Base-by-base conservation (phyloP, 169 alveolate species). In the Cyclospora cayetanensis region DNA sequence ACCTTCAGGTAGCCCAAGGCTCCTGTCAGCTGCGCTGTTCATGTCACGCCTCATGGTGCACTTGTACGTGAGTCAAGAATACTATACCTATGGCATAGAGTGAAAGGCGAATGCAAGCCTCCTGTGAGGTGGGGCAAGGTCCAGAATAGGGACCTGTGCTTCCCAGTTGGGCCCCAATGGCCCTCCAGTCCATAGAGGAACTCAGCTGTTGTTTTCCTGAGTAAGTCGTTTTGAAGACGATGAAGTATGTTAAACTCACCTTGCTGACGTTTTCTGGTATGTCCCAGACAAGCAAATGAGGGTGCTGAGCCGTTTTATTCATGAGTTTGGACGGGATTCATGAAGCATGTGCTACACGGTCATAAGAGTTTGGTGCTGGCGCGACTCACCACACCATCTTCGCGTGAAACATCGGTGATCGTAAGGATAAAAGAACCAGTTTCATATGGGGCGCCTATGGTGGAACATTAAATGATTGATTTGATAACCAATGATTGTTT, bases 251-350 rank as follows among this genome's bases (percentile, higher is more conserved):
- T n/a, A n/a, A n/a, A 12, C 86, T 60, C 31, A 86, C 74, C 41
- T 50, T 50, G 25, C 74, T 86, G 4, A 86, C 77, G 5, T 43
- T 11, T 29, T 39, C 77, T 2, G 92, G 92, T 0, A 86, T 46
- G 43, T 86, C 85, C 92, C 92, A 86, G 12, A n/a, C 92, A 27
- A 68, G 41, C 55, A 86, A 60, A 70, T 86, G 76, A 12, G 92
- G 85, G 15, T 31, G 9, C 91, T 85, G 55, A 41, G 39, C 20
- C 18, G 9, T 37, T 3, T 4, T 27, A 15, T 27, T n/a, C 1
- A 0, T 20, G 25, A 15, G 2, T 25, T 4, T 3, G 37, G 0
- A 22, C 0, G 42, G 27, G n/a, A 22, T 60, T 27, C 53, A 35
- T 25, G 18, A 4, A 55, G 39, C 9, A 3, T 25, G 22, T 0